Evolutionary conservation across 1,139 yeast genomes (phyloP), one percentile per base, ranked within the genome.

Genomic region (Debaryomyces sp.): DNA sequence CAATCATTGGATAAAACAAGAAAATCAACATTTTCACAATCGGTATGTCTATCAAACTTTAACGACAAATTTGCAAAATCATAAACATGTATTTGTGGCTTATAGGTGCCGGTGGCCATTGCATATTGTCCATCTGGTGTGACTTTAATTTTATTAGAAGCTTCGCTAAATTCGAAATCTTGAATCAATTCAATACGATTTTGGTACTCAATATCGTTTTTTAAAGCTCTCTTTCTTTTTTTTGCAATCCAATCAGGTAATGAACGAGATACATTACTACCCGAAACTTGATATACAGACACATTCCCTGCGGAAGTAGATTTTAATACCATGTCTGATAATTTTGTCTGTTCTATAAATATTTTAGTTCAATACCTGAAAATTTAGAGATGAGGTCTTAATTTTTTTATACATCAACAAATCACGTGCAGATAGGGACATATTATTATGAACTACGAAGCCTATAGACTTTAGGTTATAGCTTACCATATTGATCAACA

Each of bases 51-150:
- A 56, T 90, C 97, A 67, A 95, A 94, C 66, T 94, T 94, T 56
- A 95, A 71, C 3, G 97, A 87, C 60, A 91, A 80, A 68, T 94
- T 92, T 35, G 87, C 85, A 69, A 95, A 90, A 62, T 94, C 99
- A 62, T 94, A 94, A 7, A 95, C 96, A 62, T 94, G 98, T 43
- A 94, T 94, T 66, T 94, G 99, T 3, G 99, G 99, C 65, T 94
- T 94, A 65, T 94, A 94, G 0, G 97, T 91, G 46, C 99, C 99
- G 0, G 99, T 94, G 1, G 99, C 99, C 96, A 94, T 89, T 27
- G 95, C 96, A 70, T 72, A 91, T 60, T 89, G 89, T 1, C 98
- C 97, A 68, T 94, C 99, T 12, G 86, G 84, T 1, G 96, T 75
- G 4, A 92, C 95, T 65, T 81, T 85, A 54, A 94, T 85, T 61